These are phyloP conservation scores for Lipomyces yamadae DNA, from an alignment of 805 yeast genomes.

Conservation along the genomic window DNA sequence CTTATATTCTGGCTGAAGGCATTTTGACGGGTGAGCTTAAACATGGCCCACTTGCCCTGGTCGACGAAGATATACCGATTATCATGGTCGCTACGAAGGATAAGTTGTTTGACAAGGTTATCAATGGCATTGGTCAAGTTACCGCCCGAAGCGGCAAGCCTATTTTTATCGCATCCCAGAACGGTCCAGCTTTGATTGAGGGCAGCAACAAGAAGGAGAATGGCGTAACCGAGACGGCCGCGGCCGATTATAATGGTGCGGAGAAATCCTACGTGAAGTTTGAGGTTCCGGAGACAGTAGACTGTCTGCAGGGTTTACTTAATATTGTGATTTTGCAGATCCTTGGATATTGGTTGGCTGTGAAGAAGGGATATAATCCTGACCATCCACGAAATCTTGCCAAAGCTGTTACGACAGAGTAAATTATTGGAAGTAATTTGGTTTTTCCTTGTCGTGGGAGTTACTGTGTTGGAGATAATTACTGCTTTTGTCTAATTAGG, in stretches of 20 bases:
- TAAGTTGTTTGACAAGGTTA: constrained; percentile 92
- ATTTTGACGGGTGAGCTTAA: constrained; percentile 98
- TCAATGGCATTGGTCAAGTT: constrained; percentile 94
- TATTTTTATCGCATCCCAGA: constrained; percentile 69
- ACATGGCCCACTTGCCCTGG: constrained; percentile 97
- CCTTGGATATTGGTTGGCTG: constrained; percentile 96
- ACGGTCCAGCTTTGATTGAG: not conserved
- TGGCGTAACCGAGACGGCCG: constrained; percentile 62
- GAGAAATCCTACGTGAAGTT: constrained; percentile 51
- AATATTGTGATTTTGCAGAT: constrained; percentile 94
- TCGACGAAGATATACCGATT: constrained; percentile 91
- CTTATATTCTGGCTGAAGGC: constrained; percentile 99
- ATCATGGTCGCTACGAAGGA: constrained; percentile 96
- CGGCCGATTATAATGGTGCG: constrained; percentile 49
- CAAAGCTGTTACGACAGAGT: constrained; percentile 96
- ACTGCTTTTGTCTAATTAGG: no score
- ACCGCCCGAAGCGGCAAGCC: constrained; percentile 98
- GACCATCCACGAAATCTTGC: constrained; percentile 99
- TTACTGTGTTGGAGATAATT: no score
- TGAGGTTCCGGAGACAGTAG: constrained; percentile 94
- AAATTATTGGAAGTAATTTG: constrained; percentile 35
- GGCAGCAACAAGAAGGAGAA: not conserved
- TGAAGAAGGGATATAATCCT: constrained; percentile 91
- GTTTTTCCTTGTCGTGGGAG: not conserved
- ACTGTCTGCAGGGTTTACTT: constrained; percentile 94